Percentiles rank a stretch among this genome's conserved stretches.
Evolutionary conservation across 768 basidiomycete genomes (phyloP).

Genomic region (Pulveroboletus ravenelii): DNA sequence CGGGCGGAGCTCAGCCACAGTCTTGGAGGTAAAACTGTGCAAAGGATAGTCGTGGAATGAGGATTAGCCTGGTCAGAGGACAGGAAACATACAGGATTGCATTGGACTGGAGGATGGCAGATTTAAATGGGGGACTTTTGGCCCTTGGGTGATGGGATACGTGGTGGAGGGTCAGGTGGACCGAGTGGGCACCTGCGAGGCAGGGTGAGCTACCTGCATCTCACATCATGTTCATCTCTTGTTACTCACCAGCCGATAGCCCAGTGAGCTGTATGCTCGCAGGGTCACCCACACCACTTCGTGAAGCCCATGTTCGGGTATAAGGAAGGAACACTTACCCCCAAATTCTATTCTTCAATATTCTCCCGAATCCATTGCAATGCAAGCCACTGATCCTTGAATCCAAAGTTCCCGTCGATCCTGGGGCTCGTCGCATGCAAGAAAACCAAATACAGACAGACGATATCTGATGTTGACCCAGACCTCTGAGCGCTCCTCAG

Average conservation of each 20-base stretch:
- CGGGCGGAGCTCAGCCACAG: constrained; percentile 49
- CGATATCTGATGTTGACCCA: constrained; percentile 78
- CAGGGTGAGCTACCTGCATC: background rate
- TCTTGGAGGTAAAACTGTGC: constrained; percentile 51
- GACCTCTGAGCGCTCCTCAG: constrained; percentile 60
- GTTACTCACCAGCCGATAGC: constrained; percentile 58
- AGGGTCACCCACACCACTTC: constrained; percentile 45
- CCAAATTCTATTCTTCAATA: constrained; percentile 64
- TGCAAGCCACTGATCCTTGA: constrained; percentile 81
- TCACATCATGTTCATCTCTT: background rate
- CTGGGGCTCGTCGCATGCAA: constrained; percentile 60
- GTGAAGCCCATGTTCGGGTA: background rate
- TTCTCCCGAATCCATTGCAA: constrained; percentile 69
- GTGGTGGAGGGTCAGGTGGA: constrained; percentile 70
- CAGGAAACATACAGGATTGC: constrained; percentile 52
- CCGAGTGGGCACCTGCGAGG: constrained; percentile 59
- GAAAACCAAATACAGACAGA: constrained; percentile 71
- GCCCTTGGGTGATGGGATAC: constrained; percentile 54
- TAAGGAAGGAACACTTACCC: constrained; percentile 35
- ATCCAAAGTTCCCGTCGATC: constrained; percentile 72
- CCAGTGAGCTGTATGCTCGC: constrained; percentile 59
- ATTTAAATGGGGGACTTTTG: constrained; percentile 58
- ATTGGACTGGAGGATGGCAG: constrained; percentile 69
- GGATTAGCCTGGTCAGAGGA: background rate
- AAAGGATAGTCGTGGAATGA: background rate